Percentiles rank a stretch among this genome's conserved stretches.
Conservation (phyloP, 169 alveolate genomes). For the Neospora caninum region DNA sequence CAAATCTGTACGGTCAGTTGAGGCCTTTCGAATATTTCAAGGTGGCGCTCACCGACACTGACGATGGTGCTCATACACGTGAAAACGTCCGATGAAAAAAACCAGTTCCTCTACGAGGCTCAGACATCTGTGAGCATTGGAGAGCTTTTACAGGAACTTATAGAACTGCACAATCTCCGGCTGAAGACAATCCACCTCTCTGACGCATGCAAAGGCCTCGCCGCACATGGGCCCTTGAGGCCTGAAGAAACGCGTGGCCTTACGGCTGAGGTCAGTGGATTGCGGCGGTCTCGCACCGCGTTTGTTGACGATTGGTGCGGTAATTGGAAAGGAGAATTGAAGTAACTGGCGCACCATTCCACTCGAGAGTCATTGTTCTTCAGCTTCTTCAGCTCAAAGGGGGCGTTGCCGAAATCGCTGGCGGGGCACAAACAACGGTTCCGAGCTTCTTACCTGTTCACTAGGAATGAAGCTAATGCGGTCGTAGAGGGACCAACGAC, state of each 20-base stretch:
- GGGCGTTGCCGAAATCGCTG: too few relatives aligned
- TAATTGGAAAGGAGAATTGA: too few relatives aligned
- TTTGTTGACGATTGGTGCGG: too few relatives aligned
- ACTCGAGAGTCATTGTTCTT: too few relatives aligned
- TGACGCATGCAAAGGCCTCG: conserved; percentile 87
- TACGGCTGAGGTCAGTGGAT: conserved; percentile 83
- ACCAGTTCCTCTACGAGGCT: conserved; percentile 90
- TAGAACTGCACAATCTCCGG: conserved; percentile 82
- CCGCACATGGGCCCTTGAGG: conserved; percentile 92
- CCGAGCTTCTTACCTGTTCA: too few relatives aligned
- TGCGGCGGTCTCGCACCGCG: not conserved
- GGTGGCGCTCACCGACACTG: not conserved
- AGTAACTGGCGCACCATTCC: too few relatives aligned
- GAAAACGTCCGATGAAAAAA: conserved; percentile 87
- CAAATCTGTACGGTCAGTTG: too few relatives aligned
- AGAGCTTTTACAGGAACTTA: conserved; percentile 82
- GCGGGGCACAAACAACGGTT: too few relatives aligned
- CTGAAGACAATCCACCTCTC: conserved; percentile 85
- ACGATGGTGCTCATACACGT: conserved; percentile 91
- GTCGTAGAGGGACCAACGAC: too few relatives aligned
- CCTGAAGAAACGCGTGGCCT: conserved; percentile 95
- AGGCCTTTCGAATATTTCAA: too few relatives aligned
- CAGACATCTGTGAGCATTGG: conserved; percentile 77
- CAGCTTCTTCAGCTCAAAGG: too few relatives aligned
- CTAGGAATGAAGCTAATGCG: too few relatives aligned